Percentiles rank a stretch among this genome's conserved stretches.
These are phyloP conservation scores for Phanerochaete carnosa DNA, from an alignment of 768 basidiomycete species.

Conservation along the genomic window DNA sequence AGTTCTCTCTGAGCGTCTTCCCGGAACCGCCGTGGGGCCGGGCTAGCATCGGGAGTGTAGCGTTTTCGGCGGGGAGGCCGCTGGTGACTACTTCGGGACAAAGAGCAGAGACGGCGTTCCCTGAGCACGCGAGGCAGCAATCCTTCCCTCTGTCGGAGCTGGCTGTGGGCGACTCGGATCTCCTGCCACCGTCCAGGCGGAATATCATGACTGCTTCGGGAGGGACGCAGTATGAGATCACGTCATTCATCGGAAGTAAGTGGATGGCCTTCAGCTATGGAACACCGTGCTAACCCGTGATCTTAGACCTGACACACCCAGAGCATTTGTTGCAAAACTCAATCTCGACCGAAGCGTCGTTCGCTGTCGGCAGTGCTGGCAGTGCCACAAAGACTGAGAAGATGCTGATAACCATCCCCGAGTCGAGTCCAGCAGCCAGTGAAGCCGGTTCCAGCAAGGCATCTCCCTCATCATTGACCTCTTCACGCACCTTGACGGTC, in stretches of 20 bases:
- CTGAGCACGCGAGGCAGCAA: background rate
- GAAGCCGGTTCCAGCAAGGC: background rate
- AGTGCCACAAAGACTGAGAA: background rate
- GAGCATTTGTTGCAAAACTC: conserved; percentile 2
- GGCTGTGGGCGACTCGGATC: background rate
- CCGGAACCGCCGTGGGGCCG: conserved; percentile 52
- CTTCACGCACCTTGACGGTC: background rate
- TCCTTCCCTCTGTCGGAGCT: conserved; percentile 13
- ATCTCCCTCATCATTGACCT: background rate
- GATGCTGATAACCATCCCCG: conserved; percentile 1
- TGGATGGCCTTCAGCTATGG: background rate
- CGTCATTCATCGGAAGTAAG: conserved; percentile 64
- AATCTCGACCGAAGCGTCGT: background rate
- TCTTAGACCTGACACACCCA: conserved; percentile 33
- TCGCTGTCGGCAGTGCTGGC: background rate
- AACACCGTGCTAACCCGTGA: background rate
- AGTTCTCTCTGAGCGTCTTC: conserved; percentile 68
- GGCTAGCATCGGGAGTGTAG: conserved; percentile 12
- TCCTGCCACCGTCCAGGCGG: background rate
- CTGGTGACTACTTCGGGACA: background rate
- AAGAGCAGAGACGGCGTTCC: background rate
- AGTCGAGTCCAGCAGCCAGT: background rate
- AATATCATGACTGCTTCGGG: conserved; percentile 34
- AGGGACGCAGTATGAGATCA: conserved; percentile 65
- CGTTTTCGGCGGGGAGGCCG: background rate